Base-by-base conservation (phyloP, 306 rosid species). In the Sophora flavescens region DNA sequence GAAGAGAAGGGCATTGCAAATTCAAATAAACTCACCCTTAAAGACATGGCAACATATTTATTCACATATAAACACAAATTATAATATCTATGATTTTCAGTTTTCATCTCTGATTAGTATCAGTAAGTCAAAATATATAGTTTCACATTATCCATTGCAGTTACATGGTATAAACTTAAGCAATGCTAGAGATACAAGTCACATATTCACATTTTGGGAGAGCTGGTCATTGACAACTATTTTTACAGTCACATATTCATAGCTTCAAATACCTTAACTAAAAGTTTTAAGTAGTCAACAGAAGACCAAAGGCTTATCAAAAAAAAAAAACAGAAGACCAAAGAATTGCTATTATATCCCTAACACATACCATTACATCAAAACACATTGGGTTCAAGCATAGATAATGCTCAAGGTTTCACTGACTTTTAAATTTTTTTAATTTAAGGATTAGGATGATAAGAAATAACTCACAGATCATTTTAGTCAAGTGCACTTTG, bases 141-240 rank as follows among this genome's bases (percentile, higher is more conserved):
- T 48, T 76, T 36, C 54, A 57, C 32, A 63, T 14, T n/a, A 54
- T 74, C 28, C 17, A 70, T 11, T 41, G 68, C 13, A 9, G 17
- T 47, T 35, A 58, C 47, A 45, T 56, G 44, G 65, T 59, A 22
- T 33, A 62, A 47, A 75, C 57, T 73, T 73, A 7, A 12, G 17
- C 11, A 17, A 2, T 8, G 30, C n/a, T 57, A 17, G 53, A 14
- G 28, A 76, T 76, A 30, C 47, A 41, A 13, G 44, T 4, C 58
- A 60, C 44, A 5, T 51, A 77, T 16, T 67, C 44, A 65, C 36
- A 42, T 51, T 38, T 64, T 13, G 44, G 41, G 30, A 39, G 26
- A 77, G 33, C 3, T 16, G 26, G 32, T 6, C 28, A 52, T 52
- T 52, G 13, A 52, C 60, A 17, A 58, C 38, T 10, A 66, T 26